Percentiles rank a stretch among this genome's conserved stretches.
phyloP scores from a whole-genome alignment of 2,329 filamentous ascomycete genomes.

The Aspergillus sp. region DNA sequence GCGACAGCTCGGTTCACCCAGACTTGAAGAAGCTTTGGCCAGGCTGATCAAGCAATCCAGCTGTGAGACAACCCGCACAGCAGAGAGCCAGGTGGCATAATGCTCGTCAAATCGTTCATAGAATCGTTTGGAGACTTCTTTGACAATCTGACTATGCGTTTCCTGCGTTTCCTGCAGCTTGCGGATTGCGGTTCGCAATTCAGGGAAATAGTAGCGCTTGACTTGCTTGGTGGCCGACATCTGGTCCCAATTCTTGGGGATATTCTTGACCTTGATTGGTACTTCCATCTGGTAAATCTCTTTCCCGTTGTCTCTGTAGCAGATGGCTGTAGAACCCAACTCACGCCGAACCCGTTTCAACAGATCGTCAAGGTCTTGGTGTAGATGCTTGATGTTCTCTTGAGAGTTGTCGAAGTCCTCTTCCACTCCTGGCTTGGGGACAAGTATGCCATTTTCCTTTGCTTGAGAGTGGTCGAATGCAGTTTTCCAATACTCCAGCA shows the following conservation, averaged over 20 bases:
- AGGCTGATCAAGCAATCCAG: conserved; percentile 94
- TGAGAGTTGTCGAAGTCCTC: conserved; percentile 87
- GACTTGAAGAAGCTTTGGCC: conserved; percentile 78
- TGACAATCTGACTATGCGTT: conserved; percentile 85
- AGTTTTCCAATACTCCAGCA: conserved; percentile 81
- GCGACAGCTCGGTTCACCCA: conserved; percentile 85
- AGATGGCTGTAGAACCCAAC: conserved; percentile 70
- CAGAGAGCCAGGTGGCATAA: conserved; percentile 80
- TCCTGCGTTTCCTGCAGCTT: conserved; percentile 92
- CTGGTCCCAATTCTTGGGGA: conserved; percentile 87
- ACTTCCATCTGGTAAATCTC: conserved; percentile 96
- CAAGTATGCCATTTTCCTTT: conserved; percentile 74
- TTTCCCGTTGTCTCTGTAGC: conserved; percentile 85
- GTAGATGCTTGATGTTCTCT: conserved; percentile 72
- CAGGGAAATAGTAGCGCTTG: conserved; percentile 90
- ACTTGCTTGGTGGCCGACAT: conserved; percentile 92
- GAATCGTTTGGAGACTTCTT: conserved; percentile 80
- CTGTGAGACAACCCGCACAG: conserved; percentile 87
- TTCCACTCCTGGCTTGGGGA: conserved; percentile 84
- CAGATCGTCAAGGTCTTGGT: conserved; percentile 68
- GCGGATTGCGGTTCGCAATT: conserved; percentile 78
- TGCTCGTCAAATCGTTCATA: conserved; percentile 85
- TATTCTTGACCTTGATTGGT: conserved; percentile 74
- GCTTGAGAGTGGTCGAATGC: conserved; percentile 85
- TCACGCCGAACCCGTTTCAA: conserved; percentile 70